These are phyloP conservation scores for Maudiozyma saulgeensis DNA, from an alignment of 805 yeast species.

Conservation along the genomic window DNA sequence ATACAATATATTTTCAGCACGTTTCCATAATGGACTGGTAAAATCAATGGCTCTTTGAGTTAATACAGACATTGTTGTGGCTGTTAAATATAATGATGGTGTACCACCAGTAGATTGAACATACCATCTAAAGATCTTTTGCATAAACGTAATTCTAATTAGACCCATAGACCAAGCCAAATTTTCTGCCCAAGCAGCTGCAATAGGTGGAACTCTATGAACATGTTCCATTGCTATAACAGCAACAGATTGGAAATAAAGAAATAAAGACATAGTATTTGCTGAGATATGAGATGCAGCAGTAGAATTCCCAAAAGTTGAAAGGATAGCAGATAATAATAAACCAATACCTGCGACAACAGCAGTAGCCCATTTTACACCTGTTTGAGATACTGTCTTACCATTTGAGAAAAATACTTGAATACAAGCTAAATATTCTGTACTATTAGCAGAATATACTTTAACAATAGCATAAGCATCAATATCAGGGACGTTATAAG, in stretches of 20 bases:
- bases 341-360: slow-evolving; percentile 83
- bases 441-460: slow-evolving; percentile 33
- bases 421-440: slow-evolving; percentile 54
- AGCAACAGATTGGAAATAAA: slow-evolving; percentile 83
- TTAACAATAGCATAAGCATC: slow-evolving; percentile 65
- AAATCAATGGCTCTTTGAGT: slow-evolving; percentile 43
- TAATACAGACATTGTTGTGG: slow-evolving; percentile 54
- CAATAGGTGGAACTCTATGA: slow-evolving; percentile 83
- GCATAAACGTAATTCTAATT: slow-evolving; percentile 73
- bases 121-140: slow-evolving; percentile 74
- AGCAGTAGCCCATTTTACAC: slow-evolving; percentile 91
- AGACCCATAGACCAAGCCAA: slow-evolving; percentile 94
- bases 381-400: slow-evolving; percentile 68
- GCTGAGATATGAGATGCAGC: slow-evolving; percentile 88
- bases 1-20: slow-evolving; percentile 31
- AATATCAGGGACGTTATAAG: slow-evolving; percentile 77
- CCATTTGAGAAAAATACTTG: slow-evolving; percentile 70
- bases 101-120: slow-evolving; percentile 83
- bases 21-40: slow-evolving; percentile 24
- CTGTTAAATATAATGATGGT: slow-evolving; percentile 59
- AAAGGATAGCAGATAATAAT: slow-evolving; percentile 67
- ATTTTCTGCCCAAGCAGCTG: slow-evolving; percentile 85
- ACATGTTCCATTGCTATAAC: slow-evolving; percentile 79
- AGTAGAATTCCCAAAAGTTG: slow-evolving; percentile 77
- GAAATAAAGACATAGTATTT: slow-evolving; percentile 71